A percentile compares a stretch with the other conserved stretches of the same genome.
These are phyloP conservation scores for Aspergillus avenaceus DNA, from an alignment of 495 filamentous ascomycete species.

Conservation along the genomic window DNA sequence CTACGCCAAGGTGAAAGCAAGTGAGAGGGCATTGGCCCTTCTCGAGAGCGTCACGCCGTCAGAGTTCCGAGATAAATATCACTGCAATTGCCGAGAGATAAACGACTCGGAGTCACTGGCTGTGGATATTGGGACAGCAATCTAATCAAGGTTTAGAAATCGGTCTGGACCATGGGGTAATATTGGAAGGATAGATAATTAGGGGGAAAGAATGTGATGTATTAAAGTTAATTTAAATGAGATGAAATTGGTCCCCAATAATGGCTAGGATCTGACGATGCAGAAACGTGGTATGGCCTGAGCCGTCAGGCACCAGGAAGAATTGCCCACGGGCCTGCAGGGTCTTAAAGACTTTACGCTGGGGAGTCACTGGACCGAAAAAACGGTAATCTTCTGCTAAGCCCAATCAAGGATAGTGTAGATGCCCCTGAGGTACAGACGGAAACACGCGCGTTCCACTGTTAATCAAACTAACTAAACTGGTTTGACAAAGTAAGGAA, in stretches of 20 bases:
- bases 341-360: neutral
- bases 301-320: neutral
- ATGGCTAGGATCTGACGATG: neutral
- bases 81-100: slow-evolving; percentile 55
- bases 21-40: slow-evolving; percentile 56
- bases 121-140: slow-evolving; percentile 34
- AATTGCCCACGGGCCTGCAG: neutral
- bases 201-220: too few species aligned
- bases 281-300: neutral
- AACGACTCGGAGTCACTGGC: slow-evolving; percentile 4
- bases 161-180: too few species aligned
- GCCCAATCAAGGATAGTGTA: slow-evolving; percentile 16
- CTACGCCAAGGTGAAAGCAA: slow-evolving; percentile 71
- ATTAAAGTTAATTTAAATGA: too few species aligned
- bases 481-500: neutral
- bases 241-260: neutral
- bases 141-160: slow-evolving; percentile 11
- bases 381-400: slow-evolving; percentile 29
- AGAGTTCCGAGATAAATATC: slow-evolving; percentile 57
- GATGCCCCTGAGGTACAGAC: slow-evolving; percentile 29
- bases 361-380: neutral
- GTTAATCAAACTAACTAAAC: neutral
- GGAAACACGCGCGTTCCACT: slow-evolving; percentile 20
- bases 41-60: slow-evolving; percentile 53
- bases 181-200: too few species aligned